These are phyloP conservation scores for Colletotrichum sp. DNA, from an alignment of 2,329 filamentous ascomycete species.

Conservation along the genomic window DNA sequence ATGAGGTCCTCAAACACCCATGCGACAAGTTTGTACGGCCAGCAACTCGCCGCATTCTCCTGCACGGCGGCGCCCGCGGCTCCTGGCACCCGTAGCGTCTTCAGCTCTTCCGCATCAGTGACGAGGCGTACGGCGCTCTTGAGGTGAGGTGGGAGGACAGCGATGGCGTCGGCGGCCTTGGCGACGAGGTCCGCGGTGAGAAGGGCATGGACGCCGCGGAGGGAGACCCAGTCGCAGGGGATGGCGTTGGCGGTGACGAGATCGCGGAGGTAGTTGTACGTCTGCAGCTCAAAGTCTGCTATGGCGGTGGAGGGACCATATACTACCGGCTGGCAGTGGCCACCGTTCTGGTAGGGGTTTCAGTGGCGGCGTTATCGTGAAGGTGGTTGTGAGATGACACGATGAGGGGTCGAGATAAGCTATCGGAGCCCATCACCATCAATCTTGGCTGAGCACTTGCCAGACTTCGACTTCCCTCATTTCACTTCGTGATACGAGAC, in stretches of 20 bases:
- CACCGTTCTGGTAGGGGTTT: slow-evolving; percentile 60
- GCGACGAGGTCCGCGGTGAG: slow-evolving; percentile 61
- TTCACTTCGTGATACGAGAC: neutral
- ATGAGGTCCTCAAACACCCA: slow-evolving; percentile 70
- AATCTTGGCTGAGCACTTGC: neutral
- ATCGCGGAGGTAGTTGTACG: slow-evolving; percentile 63
- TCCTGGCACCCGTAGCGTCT: slow-evolving; percentile 56
- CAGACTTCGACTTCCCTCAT: neutral
- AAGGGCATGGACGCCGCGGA: slow-evolving; percentile 69
- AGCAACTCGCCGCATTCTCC: slow-evolving; percentile 69
- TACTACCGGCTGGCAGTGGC: slow-evolving; percentile 76
- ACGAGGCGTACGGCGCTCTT: slow-evolving; percentile 50
- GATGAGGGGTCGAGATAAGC: neutral
- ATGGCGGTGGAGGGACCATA: slow-evolving; percentile 66
- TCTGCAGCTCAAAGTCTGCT: slow-evolving; percentile 74
- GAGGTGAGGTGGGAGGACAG: slow-evolving; percentile 63
- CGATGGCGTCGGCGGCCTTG: slow-evolving; percentile 54
- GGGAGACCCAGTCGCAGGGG: slow-evolving; percentile 71
- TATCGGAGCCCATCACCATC: neutral
- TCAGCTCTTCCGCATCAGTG: slow-evolving; percentile 43
- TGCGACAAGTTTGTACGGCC: slow-evolving; percentile 85
- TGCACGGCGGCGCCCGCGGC: slow-evolving; percentile 71
- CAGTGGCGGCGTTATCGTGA: neutral
- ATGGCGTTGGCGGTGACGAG: slow-evolving; percentile 64
- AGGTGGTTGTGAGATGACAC: neutral